phyloP scores from a whole-genome alignment of 305 asterid species.

The Rubia tinctorum region DNA sequence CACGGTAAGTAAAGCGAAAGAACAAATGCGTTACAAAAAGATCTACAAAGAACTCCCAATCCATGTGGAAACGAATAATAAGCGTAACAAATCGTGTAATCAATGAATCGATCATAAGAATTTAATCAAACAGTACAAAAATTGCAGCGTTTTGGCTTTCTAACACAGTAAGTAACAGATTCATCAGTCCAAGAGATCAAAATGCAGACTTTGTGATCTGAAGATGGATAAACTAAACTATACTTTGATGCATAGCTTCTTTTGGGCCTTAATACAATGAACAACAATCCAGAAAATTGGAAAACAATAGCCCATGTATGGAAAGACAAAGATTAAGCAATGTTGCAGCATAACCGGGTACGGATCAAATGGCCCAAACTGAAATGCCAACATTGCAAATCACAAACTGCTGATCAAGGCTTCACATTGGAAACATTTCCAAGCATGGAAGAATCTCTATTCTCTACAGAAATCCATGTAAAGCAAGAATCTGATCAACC shows the following conservation, averaged over 20 bases:
- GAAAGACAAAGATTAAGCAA: not conserved
- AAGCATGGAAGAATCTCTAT: not conserved
- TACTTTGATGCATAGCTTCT: not conserved
- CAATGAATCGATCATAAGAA: not conserved
- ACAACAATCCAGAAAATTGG: not conserved
- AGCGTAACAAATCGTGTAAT: not conserved
- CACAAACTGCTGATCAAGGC: not conserved
- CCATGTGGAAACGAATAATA: not conserved
- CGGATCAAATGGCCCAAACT: not conserved
- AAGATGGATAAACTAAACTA: not conserved
- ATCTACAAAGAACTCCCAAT: not conserved
- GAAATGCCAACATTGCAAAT: not conserved
- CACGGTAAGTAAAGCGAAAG: not conserved
- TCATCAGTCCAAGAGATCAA: not conserved
- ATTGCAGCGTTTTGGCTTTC: not conserved
- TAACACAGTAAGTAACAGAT: not conserved
- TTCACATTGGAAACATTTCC: not conserved
- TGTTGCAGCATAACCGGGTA: not conserved
- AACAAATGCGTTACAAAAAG: not conserved
- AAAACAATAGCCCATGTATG: conserved; percentile 3
- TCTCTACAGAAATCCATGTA: not conserved
- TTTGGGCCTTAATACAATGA: not conserved
- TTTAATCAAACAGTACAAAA: not conserved
- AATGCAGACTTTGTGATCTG: not conserved
- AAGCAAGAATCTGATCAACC: not conserved